Evolutionary conservation across 2,329 filamentous ascomycete genomes (phyloP), one percentile per base, ranked within the genome.

Genomic region (Macrophomina tecta): DNA sequence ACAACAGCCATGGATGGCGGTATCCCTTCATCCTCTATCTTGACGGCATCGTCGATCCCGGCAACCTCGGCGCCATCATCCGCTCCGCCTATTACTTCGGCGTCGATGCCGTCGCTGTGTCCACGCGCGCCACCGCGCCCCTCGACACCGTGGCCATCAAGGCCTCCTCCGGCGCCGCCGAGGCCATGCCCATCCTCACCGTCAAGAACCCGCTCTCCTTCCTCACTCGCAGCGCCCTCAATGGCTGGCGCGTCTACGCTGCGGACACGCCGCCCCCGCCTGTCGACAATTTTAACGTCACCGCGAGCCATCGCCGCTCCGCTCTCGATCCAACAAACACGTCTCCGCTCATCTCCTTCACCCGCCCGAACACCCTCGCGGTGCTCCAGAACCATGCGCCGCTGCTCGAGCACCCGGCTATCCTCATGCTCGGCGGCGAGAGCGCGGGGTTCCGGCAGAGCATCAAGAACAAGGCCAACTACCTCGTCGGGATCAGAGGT

Each of bases 81-180:
- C 91, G 95, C 42, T 92, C 92, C 5, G 93, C 93, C 2, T 91
- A 92, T 73, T 98, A 95, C 77, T 86, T 98, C n/a, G 94, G 94
- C 28, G 90, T 92, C 5, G 91, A 94, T 65, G 94, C 92, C 4
- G 87, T 99, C 23, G 88, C 89, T 2, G 88, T 97, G 65, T 91
- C 92, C 2, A 89, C 86, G 36, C 87, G 88, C 68, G 90, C 79
- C 9, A 88, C 90, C 16, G 91, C 94, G 0, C 86, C 89, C 0
- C 82, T 97, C 68, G 91, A 90, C 7, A 86, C 93, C 0, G 87
- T 94, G 8, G 89, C 92, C 0, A 85, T 97, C 68, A 98, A 98
- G 78, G 91, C 94, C 0, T 93, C 94, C 0, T 90, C 93, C 0
- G 95, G 95, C 7, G 94, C 94, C 3, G 89, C 91, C 3, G 95